A percentile compares a stretch with the other conserved stretches of the same genome.
These are phyloP conservation scores for Salix koriyanagi DNA, from an alignment of 345 rosid species.

Conservation along the genomic window DNA sequence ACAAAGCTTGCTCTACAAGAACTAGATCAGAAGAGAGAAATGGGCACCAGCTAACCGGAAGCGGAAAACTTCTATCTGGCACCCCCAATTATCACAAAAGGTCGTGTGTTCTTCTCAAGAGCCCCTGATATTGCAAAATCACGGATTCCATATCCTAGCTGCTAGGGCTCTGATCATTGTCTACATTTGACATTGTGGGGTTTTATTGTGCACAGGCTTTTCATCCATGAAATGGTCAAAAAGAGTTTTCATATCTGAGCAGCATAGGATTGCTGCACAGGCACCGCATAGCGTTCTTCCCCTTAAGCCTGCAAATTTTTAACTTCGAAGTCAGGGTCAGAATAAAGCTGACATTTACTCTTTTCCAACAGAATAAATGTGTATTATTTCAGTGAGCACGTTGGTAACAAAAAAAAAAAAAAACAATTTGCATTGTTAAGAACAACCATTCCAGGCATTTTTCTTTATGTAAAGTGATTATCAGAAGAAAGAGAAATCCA, in stretches of 20 bases:
- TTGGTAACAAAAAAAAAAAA: no score
- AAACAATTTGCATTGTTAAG: no score
- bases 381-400: no score
- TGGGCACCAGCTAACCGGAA: neutral
- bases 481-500: no score
- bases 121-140: neutral
- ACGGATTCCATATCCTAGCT: neutral
- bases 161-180: neutral
- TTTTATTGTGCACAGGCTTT: neutral
- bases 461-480: no score
- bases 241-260: neutral
- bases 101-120: neutral
- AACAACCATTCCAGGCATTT: no score
- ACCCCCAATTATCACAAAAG: neutral
- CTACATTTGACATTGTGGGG: neutral
- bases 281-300: neutral
- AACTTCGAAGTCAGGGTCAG: neutral
- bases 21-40: neutral
- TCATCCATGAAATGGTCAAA: neutral
- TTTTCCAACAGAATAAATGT: no score
- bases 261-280: neutral
- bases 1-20: neutral
- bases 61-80: neutral
- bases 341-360: no score
- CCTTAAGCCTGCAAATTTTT: neutral